Evolutionary conservation across 768 basidiomycete genomes (phyloP), one percentile per base, ranked within the genome.

Genomic region (Boletus sp.): DNA sequence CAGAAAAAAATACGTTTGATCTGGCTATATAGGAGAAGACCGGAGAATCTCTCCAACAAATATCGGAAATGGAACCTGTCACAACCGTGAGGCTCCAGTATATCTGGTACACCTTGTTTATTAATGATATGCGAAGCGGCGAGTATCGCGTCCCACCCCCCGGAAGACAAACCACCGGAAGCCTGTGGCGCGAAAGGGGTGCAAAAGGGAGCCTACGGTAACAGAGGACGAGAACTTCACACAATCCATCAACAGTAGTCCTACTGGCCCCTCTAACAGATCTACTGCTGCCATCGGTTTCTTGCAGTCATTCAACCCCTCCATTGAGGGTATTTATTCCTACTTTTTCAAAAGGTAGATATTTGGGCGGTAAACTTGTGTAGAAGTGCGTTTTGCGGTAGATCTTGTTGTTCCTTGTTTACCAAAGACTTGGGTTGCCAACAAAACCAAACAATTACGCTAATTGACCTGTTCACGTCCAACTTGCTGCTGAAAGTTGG

Each of bases 381-480:
- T 30, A 52, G 7, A n/a, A n/a, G n/a, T n/a, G n/a, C n/a, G n/a
- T n/a, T n/a, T n/a, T n/a, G n/a, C n/a, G n/a, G n/a, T n/a, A n/a
- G n/a, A n/a, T n/a, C n/a, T n/a, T n/a, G 49, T 57, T 58, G 32
- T 35, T 25, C 10, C n/a, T 44, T 64, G 44, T 64, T 65, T 59
- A 52, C 49, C 44, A 47, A 51, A 30, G 51, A 38, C 54, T 15
- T 55, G 5, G 0, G 40, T 45, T 65, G 0, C 32, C 58, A 65
- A 62, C 59, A 54, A 34, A 29, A 13, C 53, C 64, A 68, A 67
- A 68, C 41, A 66, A 65, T 48, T 44, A 45, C 38, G 10, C 33
- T 11, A 21, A 21, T 33, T 39, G 41, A 32, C 37, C 38, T 50
- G 34, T 5, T 14, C 19, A 34, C 54, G 5, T 39, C 48, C 27